Base-by-base conservation (phyloP, 768 basidiomycete species). In the Imleria badia region DNA sequence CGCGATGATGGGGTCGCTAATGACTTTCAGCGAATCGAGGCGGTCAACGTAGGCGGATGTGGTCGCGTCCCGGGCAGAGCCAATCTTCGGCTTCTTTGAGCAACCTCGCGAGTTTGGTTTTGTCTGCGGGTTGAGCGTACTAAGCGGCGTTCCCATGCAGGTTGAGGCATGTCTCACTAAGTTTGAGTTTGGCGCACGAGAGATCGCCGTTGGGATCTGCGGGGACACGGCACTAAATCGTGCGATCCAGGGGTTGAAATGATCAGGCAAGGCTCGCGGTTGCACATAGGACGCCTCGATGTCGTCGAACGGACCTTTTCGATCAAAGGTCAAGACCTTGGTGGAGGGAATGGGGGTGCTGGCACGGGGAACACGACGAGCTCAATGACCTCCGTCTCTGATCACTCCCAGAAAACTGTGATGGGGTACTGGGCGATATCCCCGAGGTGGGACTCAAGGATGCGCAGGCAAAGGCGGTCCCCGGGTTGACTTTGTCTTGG, bases 401-500 rank as follows among this genome's bases (percentile, higher is more conserved):
- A 77, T 29, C 82, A 77, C 17, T 85, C 83, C 97, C 97, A 98
- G 45, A 84, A 82, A 52, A 96, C 86, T 72, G 89, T 94, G 82
- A 98, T 85, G 15, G 94, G 86, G 78, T 91, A 97, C 42, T 84
- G 79, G 52, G 86, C 81, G 74, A 91, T 85, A 72, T 99, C 97
- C 69, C 85, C 82, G 55, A 99, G 48, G 94, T 87, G 63, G 97
- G 97, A 30, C 94, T 97, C 60, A 97, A 87, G 79, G 92, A 93
- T 29, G 97, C 96, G 69, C 96, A 98, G 36, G 94, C 86, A 72
- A 99, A 97, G 51, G 97, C 97, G 47, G 94, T 91, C 39, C 96
- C 97, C 10, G 93, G 94, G 63, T 94, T 81, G 55, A 96, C 95
- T 77, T 98, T 97, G 62, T 98, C 97, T 76, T 95, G 93, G 80